These are phyloP conservation scores for Pleurotus ostreatus DNA, from an alignment of 768 basidiomycete genomes.

Conservation along the genomic window DNA sequence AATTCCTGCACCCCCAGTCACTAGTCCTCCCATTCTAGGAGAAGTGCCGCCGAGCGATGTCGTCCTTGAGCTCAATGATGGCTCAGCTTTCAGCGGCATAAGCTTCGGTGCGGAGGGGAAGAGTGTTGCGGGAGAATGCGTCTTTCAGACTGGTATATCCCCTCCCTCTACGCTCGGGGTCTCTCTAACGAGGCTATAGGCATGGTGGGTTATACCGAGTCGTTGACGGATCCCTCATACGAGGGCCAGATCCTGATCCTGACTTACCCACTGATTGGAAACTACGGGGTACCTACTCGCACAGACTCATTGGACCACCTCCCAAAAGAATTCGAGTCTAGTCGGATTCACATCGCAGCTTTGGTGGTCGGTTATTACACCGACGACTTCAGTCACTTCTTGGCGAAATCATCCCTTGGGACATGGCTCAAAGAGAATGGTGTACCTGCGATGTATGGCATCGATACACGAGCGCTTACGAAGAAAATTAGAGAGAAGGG, in stretches of 20 bases:
- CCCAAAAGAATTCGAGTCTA: constrained; percentile 86
- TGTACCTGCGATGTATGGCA: constrained; percentile 90
- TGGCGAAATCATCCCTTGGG: constrained; percentile 83
- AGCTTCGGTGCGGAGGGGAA: constrained; percentile 92
- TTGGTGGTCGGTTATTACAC: constrained; percentile 94
- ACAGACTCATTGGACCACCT: constrained; percentile 43
- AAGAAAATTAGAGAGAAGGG: constrained; percentile 96
- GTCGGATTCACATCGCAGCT: constrained; percentile 88
- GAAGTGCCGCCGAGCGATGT: constrained; percentile 42
- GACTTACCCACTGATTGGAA: constrained; percentile 95
- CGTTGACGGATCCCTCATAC: constrained; percentile 97
- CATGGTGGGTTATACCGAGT: constrained; percentile 99
- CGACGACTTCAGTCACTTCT: constrained; percentile 90
- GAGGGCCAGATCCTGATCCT: constrained; percentile 96
- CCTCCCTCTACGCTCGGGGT: constrained; percentile 9
- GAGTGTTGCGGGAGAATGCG: constrained; percentile 95
- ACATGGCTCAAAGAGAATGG: constrained; percentile 94
- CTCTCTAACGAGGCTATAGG: constrained; percentile 43
- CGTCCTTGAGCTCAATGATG: constrained; percentile 88
- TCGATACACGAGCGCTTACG: constrained; percentile 95
- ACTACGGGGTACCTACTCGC: constrained; percentile 92
- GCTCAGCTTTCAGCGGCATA: constrained; percentile 81
- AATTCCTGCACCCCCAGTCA: constrained; percentile 15
- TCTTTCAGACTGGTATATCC: constrained; percentile 93
- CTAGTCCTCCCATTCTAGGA: constrained; percentile 29